Evolutionary conservation across 257 asterid genomes (phyloP).

Genomic region (Solanum bulbocastanum): DNA sequence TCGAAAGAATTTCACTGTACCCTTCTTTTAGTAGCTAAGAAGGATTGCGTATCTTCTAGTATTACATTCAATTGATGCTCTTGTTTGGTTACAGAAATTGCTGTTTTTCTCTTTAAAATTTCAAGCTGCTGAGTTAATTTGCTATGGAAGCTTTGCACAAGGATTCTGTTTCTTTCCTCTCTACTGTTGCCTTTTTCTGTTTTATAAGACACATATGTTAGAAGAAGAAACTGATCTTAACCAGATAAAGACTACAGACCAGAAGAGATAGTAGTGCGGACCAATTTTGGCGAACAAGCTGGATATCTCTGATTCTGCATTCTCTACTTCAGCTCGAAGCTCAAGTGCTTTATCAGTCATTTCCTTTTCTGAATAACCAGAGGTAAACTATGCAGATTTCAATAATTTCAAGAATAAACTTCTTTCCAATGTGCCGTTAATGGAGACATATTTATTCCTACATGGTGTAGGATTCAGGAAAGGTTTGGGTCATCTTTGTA

Average conservation of each 20-base stretch:
- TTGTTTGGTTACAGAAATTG: slow-evolving; percentile 24
- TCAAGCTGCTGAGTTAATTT: slow-evolving; percentile 42
- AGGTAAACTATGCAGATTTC: background rate
- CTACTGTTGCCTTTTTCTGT: slow-evolving; percentile 34
- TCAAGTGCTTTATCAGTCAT: slow-evolving; percentile 32
- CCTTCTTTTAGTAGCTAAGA: slow-evolving; percentile 29
- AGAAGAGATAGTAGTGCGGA: background rate
- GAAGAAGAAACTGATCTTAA: background rate
- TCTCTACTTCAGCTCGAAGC: slow-evolving; percentile 38
- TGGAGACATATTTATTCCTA: background rate
- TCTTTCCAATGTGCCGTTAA: background rate
- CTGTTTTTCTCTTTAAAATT: slow-evolving; percentile 19
- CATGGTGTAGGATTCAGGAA: background rate
- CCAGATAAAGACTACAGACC: background rate
- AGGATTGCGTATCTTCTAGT: slow-evolving; percentile 26
- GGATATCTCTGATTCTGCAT: slow-evolving; percentile 29
- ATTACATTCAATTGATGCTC: slow-evolving; percentile 32
- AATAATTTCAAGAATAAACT: background rate
- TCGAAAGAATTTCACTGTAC: slow-evolving; percentile 5
- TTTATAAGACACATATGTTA: background rate
- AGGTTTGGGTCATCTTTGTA: background rate
- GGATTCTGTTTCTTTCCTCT: slow-evolving; percentile 32
- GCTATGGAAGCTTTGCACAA: slow-evolving; percentile 14
- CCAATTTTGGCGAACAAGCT: slow-evolving; percentile 27
- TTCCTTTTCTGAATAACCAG: slow-evolving; percentile 18